phyloP scores from a whole-genome alignment of 1,139 yeast species.

The Blastobotrys raffinosifermentans region DNA sequence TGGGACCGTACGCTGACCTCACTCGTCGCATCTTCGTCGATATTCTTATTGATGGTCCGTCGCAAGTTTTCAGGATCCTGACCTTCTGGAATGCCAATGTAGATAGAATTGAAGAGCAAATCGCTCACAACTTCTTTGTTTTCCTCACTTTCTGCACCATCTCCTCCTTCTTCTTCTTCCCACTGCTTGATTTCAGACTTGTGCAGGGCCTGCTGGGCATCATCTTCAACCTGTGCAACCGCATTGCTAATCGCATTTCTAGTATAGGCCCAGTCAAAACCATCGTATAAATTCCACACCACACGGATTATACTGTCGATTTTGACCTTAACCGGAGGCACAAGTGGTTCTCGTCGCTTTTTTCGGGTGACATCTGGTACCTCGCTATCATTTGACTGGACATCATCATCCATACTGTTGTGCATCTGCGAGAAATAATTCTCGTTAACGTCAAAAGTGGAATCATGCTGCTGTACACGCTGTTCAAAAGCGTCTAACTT shows the following conservation, averaged over 20 bases:
- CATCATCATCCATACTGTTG: constrained; percentile 5
- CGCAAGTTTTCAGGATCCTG: constrained; percentile 45
- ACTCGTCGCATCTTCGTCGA: constrained; percentile 30
- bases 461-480: constrained; percentile 26
- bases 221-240: constrained; percentile 53
- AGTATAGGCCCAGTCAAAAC: constrained; percentile 88
- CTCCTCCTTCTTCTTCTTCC: constrained; percentile 14
- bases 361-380: not conserved
- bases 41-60: constrained; percentile 47
- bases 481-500: constrained; percentile 22
- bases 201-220: constrained; percentile 38
- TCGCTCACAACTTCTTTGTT: constrained; percentile 45
- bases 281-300: constrained; percentile 66
- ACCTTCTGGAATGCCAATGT: constrained; percentile 54
- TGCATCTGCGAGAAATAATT: constrained; percentile 50
- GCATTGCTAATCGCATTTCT: constrained; percentile 59
- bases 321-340: not conserved
- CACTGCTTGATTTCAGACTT: constrained; percentile 7
- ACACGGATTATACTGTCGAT: constrained; percentile 15
- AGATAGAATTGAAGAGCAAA: constrained; percentile 66
- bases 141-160: constrained; percentile 12
- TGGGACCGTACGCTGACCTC: constrained; percentile 4
- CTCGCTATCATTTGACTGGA: not conserved
- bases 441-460: constrained; percentile 37
- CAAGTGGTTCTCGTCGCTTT: not conserved